Conservation (phyloP, 495 filamentous ascomycete species). For the Xeromyces bisporus region DNA sequence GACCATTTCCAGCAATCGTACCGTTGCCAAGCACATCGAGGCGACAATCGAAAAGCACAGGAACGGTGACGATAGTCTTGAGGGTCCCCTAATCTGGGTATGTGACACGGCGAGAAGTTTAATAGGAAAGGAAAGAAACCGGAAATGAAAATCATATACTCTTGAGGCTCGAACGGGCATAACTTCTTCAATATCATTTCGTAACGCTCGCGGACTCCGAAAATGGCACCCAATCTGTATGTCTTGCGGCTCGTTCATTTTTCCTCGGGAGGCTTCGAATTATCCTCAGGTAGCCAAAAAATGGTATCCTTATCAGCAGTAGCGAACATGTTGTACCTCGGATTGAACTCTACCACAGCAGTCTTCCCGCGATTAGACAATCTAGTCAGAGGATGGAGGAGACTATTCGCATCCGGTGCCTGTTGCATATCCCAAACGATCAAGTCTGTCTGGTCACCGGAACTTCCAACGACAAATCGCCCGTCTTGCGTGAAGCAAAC, state of each 20-base stretch:
- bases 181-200: background rate
- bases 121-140: conserved; percentile 43
- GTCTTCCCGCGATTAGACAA: conserved; percentile 50
- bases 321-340: conserved; percentile 73
- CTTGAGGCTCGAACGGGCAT: background rate
- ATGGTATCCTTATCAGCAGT: conserved; percentile 75
- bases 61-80: conserved; percentile 19
- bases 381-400: conserved; percentile 44
- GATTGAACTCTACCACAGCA: conserved; percentile 73
- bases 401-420: conserved; percentile 29
- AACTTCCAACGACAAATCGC: conserved; percentile 65
- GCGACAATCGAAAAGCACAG: conserved; percentile 27
- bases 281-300: conserved; percentile 64
- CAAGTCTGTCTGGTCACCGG: conserved; percentile 47
- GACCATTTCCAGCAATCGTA: conserved; percentile 51
- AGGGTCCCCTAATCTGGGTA: conserved; percentile 43
- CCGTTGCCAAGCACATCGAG: conserved; percentile 47
- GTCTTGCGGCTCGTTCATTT: conserved; percentile 9
- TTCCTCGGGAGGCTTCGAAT: conserved; percentile 16
- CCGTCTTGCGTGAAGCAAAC: conserved; percentile 80
- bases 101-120: conserved; percentile 47
- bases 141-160: conserved; percentile 15
- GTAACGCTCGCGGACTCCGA: background rate
- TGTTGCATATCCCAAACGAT: conserved; percentile 68
- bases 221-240: no score